These are phyloP conservation scores for Penicillium simplicissimum DNA, from an alignment of 495 filamentous ascomycete genomes.

Conservation along the genomic window DNA sequence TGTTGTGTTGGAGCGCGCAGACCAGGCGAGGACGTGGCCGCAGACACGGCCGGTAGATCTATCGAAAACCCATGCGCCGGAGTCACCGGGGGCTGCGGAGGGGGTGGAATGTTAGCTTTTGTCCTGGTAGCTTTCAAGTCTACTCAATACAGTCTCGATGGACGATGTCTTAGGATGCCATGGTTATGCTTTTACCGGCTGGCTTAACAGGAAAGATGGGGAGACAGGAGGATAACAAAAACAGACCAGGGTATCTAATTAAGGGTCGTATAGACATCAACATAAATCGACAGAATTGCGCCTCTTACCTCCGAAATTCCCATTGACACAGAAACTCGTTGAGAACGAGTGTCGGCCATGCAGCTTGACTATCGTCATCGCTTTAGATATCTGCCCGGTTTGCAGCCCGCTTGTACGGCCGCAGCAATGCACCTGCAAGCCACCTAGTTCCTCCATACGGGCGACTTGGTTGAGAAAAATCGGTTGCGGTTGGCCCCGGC, in stretches of 20 bases:
- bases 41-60: constrained; percentile 76
- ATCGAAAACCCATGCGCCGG: constrained; percentile 90
- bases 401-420: constrained; percentile 88
- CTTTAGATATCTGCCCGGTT: constrained; percentile 69
- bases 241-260: constrained; percentile 36
- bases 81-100: constrained; percentile 86
- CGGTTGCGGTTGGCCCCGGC: constrained; percentile 28
- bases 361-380: constrained; percentile 79
- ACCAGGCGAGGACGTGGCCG: constrained; percentile 89
- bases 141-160: constrained; percentile 25
- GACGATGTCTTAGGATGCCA: constrained; percentile 9
- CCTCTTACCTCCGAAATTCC: constrained; percentile 64
- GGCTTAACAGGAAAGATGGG: constrained; percentile 12
- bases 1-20: constrained; percentile 67
- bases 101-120: constrained; percentile 22
- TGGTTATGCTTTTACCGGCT: constrained; percentile 25
- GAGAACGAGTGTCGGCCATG: constrained; percentile 77
- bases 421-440: constrained; percentile 79
- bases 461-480: constrained; percentile 46
- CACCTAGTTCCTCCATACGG: constrained; percentile 59
- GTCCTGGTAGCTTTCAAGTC: not conserved
- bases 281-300: constrained; percentile 23
- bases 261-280: constrained; percentile 32
- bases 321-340: constrained; percentile 76
- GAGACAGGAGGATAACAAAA: constrained; percentile 16